Evolutionary conservation across 1,284 basidiomycete species (phyloP).

Genomic region (Anthracocystis panici-leucophaei): DNA sequence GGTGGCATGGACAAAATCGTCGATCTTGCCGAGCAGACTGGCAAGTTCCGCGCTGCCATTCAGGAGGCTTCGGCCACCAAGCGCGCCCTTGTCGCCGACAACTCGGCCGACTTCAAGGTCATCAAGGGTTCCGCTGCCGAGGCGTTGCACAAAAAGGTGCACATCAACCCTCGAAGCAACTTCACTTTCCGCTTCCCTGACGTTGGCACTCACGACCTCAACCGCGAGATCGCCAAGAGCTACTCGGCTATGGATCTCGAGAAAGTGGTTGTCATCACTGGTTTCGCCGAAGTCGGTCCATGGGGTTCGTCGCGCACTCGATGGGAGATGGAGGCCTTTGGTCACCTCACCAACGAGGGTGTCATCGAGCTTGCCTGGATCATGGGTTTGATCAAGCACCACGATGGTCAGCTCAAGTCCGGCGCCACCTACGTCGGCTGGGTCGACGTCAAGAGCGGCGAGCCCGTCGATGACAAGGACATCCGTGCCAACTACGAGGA

Average conservation of each 20-base stretch:
- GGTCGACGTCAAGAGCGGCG: conserved; percentile 93
- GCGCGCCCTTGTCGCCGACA: conserved; percentile 91
- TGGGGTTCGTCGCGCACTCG: conserved; percentile 98
- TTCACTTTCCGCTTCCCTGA: conserved; percentile 94
- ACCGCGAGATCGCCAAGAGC: conserved; percentile 75
- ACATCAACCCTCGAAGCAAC: conserved; percentile 94
- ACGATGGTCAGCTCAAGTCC: conserved; percentile 89
- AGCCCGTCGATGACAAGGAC: conserved; percentile 99
- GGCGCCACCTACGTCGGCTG: conserved; percentile 90
- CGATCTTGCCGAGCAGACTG: conserved; percentile 61
- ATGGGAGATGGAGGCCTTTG: conserved; percentile 78
- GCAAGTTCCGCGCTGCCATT: conserved; percentile 79
- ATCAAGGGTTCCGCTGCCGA: conserved; percentile 92
- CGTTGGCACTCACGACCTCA: conserved; percentile 74
- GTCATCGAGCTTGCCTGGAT: conserved; percentile 99
- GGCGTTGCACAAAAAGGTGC: conserved; percentile 89
- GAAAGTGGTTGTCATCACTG: conserved; percentile 93
- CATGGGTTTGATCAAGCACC: conserved; percentile 98
- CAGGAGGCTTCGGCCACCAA: conserved; percentile 88
- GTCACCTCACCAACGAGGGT: conserved; percentile 79
- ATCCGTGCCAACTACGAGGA: conserved; percentile 93
- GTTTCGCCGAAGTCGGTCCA: conserved; percentile 97
- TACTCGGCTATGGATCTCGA: conserved; percentile 81
- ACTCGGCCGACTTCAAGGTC: conserved; percentile 92
- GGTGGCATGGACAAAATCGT: conserved; percentile 75